Conservation (phyloP, 495 filamentous ascomycete species). For the Talaromyces stipitatus region DNA sequence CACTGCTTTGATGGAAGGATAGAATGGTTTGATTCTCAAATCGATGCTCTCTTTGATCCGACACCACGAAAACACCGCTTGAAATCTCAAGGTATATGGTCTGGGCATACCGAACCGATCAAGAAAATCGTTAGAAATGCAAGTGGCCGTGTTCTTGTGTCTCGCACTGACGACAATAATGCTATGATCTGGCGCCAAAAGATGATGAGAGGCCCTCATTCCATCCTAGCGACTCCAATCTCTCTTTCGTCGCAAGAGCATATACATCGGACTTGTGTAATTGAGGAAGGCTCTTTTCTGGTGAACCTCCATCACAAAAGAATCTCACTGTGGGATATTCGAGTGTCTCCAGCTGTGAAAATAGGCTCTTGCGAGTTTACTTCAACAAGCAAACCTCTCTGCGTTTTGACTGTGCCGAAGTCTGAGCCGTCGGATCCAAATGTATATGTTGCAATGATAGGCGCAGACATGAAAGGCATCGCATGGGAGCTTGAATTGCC, state of each 20-base stretch:
- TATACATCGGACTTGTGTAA: slow-evolving; percentile 75
- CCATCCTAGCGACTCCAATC: slow-evolving; percentile 59
- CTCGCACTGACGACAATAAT: slow-evolving; percentile 71
- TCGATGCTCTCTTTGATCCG: slow-evolving; percentile 78
- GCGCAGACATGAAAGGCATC: slow-evolving; percentile 73
- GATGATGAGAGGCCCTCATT: slow-evolving; percentile 25
- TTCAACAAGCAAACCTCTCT: slow-evolving; percentile 66
- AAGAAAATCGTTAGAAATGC: slow-evolving; percentile 80
- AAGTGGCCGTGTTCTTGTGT: slow-evolving; percentile 71
- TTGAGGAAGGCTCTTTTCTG: slow-evolving; percentile 67
- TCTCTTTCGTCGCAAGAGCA: slow-evolving; percentile 61
- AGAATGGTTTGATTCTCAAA: slow-evolving; percentile 68
- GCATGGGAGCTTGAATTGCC: slow-evolving; percentile 69
- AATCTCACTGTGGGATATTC: slow-evolving; percentile 76
- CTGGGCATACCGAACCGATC: slow-evolving; percentile 73
- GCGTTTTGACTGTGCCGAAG: slow-evolving; percentile 70
- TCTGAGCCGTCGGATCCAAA: slow-evolving; percentile 38
- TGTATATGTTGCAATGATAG: slow-evolving; percentile 72
- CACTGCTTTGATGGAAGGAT: slow-evolving; percentile 85
- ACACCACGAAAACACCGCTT: slow-evolving; percentile 58
- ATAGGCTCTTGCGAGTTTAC: slow-evolving; percentile 53
- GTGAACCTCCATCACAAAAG: slow-evolving; percentile 72
- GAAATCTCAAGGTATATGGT: slow-evolving; percentile 56
- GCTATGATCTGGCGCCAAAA: slow-evolving; percentile 77
- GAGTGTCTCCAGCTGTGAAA: slow-evolving; percentile 43